Evolutionary conservation across 345 rosid genomes (phyloP).

Genomic region (Arabidopsis arenosa): DNA sequence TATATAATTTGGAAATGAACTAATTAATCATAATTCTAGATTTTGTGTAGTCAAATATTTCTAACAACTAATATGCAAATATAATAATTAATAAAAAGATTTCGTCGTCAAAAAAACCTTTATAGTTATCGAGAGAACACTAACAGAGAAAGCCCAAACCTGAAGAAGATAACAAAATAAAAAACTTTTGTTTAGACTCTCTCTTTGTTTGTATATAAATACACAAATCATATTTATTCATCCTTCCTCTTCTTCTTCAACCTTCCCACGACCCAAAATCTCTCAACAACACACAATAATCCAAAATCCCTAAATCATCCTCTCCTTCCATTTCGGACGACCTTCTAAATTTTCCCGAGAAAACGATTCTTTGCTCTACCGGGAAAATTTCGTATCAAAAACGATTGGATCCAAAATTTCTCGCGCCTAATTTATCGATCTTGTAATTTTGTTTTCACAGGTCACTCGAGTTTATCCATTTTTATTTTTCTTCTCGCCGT

Average conservation of each 20-base stretch:
- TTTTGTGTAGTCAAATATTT: neutral
- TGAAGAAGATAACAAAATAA: constrained; percentile 19
- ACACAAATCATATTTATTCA: neutral
- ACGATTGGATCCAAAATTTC: constrained; percentile 23
- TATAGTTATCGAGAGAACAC: neutral
- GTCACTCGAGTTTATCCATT: constrained; percentile 1
- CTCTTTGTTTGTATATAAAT: constrained; percentile 17
- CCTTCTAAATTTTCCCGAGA: constrained; percentile 31
- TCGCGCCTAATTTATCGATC: constrained; percentile 32
- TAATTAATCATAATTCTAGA: neutral
- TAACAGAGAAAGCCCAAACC: constrained; percentile 22
- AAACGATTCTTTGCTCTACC: neutral
- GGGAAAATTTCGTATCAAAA: neutral
- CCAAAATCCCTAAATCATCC: neutral
- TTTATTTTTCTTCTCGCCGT: constrained; percentile 2
- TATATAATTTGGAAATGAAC: neutral
- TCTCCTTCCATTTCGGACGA: constrained; percentile 40
- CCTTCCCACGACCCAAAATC: constrained; percentile 1
- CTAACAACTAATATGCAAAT: neutral
- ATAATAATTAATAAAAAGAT: neutral
- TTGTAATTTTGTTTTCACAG: neutral
- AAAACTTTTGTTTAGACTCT: neutral
- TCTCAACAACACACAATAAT: neutral
- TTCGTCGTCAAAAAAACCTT: neutral
- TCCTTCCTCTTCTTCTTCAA: neutral